Evolutionary conservation across 2,329 filamentous ascomycete genomes (phyloP), one percentile per base, ranked within the genome.

Genomic region (Ascochyta clinopodiicola): DNA sequence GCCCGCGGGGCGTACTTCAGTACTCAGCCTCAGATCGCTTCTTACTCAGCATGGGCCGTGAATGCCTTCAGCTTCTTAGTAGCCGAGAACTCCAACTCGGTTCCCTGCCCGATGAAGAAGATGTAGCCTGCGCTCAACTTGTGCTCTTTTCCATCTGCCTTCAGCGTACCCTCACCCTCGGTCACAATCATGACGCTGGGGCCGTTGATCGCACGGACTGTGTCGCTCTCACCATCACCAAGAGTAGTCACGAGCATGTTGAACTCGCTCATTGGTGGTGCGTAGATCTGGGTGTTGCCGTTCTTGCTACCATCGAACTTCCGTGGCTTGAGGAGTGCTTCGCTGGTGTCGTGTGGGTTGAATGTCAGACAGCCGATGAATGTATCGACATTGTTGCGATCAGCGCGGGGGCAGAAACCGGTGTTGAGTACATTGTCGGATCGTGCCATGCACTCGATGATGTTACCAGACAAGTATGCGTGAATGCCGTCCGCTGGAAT

Each of bases 381-480:
- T 25, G 87, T 70, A 17, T 90, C 86, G 22, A 87, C 78, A 38
- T 80, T 85, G 66, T 90, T 83, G 12, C 88, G 81, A 42, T 90
- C 85, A 0, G 85, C 83, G 1, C 80, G 79, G 0, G 89, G 88
- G 62, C 88, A 92, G 78, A 93, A 91, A 0, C 89, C 89, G 0
- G 84, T 86, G 72, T 90, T 90, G 44, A 92, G 79, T 2, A 92
- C 88, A 54, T 91, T 91, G 77, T 92, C 87, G 19, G 82, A 86
- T 7, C 88, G 82, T 1, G 89, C 89, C 89, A 92, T 92, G 75
- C 88, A 91, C 73, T 92, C 89, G 63, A 92, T 85, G 46, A 92
- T 90, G 68, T 91, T 86, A 3, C 89, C 89, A 4, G 82, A 82
- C 0, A 92, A 78, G 67, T 91, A 92, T 0, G 88, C 88, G 67